Evolutionary conservation across 2,329 filamentous ascomycete species (phyloP), one percentile per base, ranked within the genome.

Genomic region (Pseudogymnoascus verrucosus): DNA sequence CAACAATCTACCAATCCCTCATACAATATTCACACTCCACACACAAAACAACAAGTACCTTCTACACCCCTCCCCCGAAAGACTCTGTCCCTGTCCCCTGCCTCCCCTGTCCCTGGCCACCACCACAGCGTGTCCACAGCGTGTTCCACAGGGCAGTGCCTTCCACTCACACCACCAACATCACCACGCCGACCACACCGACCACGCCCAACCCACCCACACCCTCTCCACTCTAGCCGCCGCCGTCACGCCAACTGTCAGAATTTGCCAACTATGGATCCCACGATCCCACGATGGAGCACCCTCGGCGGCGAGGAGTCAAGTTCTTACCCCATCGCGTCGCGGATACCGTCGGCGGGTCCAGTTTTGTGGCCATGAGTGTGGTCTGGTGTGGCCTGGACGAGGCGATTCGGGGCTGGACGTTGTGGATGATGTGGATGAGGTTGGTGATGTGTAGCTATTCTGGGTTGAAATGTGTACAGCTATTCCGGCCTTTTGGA

Each of bases 241-340:
- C 51, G 51, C 51, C 28, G 51, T 57, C 51, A 57, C 51, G 51
- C 31, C 51, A 57, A 57, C 51, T 57, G 51, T 57, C 51, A 57
- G 28, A 57, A 57, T 57, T 57, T 31, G 28, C 10, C 51, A 34
- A 16, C 28, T 4, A 57, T 57, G 51, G 28, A 16, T 28, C 28
- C 51, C 11, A 31, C 28, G 28, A 31, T 31, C 28, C 28, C 28
- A 57, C 47, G 47, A 57, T 57, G 51, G 26, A 57, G 10, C 51
- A 21, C 1, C n/a, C 51, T 34, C 51, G 47, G 47, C 47, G 47
- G 51, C 51, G 51, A 34, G 8, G 51, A 34, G n/a, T 3, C 14
- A 10, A 31, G 28, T 19, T 57, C 28, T 57, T 57, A 57, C 51
- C 51, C 51, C 51, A 57, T 57, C 51, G 51, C 51, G n/a, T 34